Evolutionary conservation across 2,329 filamentous ascomycete species (phyloP).

Genomic region (Chaetothyriales sp.): DNA sequence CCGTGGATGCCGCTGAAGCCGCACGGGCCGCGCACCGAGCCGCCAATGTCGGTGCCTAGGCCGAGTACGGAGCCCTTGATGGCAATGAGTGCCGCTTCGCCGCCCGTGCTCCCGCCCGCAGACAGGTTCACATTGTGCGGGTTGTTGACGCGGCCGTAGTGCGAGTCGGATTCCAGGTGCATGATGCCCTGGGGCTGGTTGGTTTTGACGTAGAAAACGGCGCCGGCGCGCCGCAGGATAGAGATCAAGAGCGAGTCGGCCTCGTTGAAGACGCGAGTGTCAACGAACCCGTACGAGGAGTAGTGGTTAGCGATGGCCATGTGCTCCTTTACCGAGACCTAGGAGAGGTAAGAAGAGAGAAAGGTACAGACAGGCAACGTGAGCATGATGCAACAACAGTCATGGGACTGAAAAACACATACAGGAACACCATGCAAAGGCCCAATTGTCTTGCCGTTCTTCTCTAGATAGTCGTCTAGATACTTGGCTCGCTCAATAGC

Average conservation of each 20-base stretch:
- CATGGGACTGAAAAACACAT: conserved; percentile 21
- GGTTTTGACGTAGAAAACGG: conserved; percentile 23
- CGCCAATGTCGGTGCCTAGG: conserved; percentile 41
- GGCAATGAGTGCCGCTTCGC: conserved; percentile 43
- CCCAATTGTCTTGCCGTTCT: conserved; percentile 33
- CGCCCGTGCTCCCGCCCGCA: conserved; percentile 41
- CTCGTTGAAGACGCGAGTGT: conserved; percentile 6
- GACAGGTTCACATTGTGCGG: conserved; percentile 40
- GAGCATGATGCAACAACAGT: too few species aligned
- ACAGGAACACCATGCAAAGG: conserved; percentile 48
- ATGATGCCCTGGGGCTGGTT: conserved; percentile 23
- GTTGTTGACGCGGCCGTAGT: conserved; percentile 34
- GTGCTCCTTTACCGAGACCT: conserved; percentile 1
- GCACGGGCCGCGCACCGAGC: conserved; percentile 28
- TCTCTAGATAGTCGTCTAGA: conserved; percentile 34
- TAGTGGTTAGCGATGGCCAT: conserved; percentile 3
- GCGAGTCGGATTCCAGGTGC: conserved; percentile 22
- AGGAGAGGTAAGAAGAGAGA: too few species aligned
- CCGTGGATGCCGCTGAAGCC: conserved; percentile 30
- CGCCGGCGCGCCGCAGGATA: conserved; percentile 20
- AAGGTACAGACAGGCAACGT: too few species aligned
- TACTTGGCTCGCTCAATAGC: conserved; percentile 36
- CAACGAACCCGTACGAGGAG: conserved; percentile 5
- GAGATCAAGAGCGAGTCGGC: conserved; percentile 6
- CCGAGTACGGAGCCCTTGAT: conserved; percentile 40